Conservation (phyloP, 2,329 filamentous ascomycete genomes). For the Penicillium sp. region DNA sequence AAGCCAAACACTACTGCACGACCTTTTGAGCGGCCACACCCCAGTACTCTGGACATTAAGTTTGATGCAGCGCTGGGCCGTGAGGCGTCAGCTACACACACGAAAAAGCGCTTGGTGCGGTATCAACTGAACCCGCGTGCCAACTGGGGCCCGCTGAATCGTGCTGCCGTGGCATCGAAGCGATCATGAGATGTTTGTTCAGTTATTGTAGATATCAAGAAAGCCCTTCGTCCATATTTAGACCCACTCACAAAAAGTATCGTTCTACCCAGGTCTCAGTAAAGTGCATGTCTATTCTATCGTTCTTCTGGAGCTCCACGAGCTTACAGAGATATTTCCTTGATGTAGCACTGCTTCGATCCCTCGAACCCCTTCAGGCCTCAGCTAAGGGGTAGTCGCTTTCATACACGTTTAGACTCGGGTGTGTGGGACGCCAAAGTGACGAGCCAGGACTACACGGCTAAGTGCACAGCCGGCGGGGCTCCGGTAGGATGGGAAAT, state of each 20-base stretch:
- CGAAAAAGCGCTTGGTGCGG: constrained; percentile 68
- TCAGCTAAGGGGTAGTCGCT: no score
- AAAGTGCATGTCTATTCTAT: no score
- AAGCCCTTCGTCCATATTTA: neutral
- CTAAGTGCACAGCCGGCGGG: no score
- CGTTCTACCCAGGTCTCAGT: neutral
- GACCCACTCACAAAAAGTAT: neutral
- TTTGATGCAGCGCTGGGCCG: constrained; percentile 80
- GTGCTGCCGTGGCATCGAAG: constrained; percentile 30
- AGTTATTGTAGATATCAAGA: constrained; percentile 3
- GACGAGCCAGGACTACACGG: no score
- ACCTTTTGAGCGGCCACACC: constrained; percentile 20
- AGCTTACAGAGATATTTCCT: no score
- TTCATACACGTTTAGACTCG: no score
- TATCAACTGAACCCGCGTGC: constrained; percentile 88
- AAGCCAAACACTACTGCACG: neutral
- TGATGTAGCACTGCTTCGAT: no score
- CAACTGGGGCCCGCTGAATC: constrained; percentile 86
- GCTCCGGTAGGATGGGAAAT: no score
- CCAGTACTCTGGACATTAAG: constrained; percentile 57
- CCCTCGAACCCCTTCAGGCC: no score
- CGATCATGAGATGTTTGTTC: constrained; percentile 2
- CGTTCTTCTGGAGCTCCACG: no score
- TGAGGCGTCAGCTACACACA: constrained; percentile 50
- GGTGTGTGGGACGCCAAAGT: no score